Evolutionary conservation across 495 filamentous ascomycete genomes (phyloP).

Genomic region (Bombardia bombarda): DNA sequence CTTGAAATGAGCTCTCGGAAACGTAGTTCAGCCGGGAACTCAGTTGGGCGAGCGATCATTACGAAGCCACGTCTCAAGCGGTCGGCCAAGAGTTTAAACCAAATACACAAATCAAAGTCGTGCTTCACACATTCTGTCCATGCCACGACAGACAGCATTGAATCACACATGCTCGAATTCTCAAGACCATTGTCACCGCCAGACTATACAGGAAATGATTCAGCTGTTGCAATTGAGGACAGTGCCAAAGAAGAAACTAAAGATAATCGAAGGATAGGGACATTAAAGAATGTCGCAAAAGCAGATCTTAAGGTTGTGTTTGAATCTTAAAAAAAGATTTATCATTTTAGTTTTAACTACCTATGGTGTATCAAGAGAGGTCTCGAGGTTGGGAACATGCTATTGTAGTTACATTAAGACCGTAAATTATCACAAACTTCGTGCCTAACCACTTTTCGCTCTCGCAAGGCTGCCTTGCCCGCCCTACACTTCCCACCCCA

Average conservation of each 20-base stretch:
- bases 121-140: not conserved
- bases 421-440: too few relatives aligned
- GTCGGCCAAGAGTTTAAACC: conserved; percentile 16
- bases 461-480: too few relatives aligned
- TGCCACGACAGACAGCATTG: not conserved
- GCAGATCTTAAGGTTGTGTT: too few relatives aligned
- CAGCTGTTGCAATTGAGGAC: conserved; percentile 9
- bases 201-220: conserved; percentile 5
- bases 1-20: conserved; percentile 27
- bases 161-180: conserved; percentile 21
- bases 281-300: too few relatives aligned
- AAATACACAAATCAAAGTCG: conserved; percentile 14
- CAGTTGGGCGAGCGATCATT: not conserved
- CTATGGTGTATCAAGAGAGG: too few relatives aligned
- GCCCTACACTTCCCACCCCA: too few relatives aligned
- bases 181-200: conserved; percentile 19
- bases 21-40: conserved; percentile 4
- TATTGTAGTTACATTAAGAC: too few relatives aligned
- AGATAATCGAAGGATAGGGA: too few relatives aligned
- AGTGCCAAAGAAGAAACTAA: conserved; percentile 1
- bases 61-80: conserved; percentile 21
- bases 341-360: too few relatives aligned
- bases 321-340: too few relatives aligned
- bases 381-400: too few relatives aligned
- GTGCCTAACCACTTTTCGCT: too few relatives aligned